Base-by-base conservation (phyloP, 331 rosid species). In the Quercus lobata region DNA sequence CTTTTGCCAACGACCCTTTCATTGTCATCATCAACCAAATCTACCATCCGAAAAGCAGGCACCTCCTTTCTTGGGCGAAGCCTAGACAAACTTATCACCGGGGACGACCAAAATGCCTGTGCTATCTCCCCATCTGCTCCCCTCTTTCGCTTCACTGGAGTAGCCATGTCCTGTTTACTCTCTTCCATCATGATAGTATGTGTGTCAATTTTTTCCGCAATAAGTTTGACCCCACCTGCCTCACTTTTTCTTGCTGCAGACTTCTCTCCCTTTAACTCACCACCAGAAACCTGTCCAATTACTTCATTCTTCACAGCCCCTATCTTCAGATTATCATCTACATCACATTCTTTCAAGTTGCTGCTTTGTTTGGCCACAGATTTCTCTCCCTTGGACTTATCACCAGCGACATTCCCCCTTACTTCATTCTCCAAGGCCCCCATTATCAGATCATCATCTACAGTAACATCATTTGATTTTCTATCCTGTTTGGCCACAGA, bases 21-120 rank as follows among this genome's bases (percentile, higher is more conserved):
- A 34, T 68, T 68, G 35, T 68, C 72, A 18, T 34, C 53, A 8
- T 68, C 72, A 15, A 17, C 52, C 72, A 68, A 68, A 68, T 68
- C 72, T 34, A 68, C 53, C 53, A 68, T 32, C 49, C 72, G 72
- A 24, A 68, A 68, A 68, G 72, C 72, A 18, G 53, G 72, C 53
- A 34, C 27, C 27, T 68, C 72, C 72, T 68, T 68, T 17, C 72
- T 68, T 68, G 72, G 53, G 25, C 72, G 72, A 4, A 68, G 72
- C 72, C 72, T 68, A 68, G 72, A 68, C 2, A 17, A 68, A 34
- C 25, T 35, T 68, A 21, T 32, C 52, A 19, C 25, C 1, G 49
- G 53, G 52, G 72, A 68, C 2, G n/a, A 34, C 25, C 46, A 68
- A 68, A 68, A 68, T 9, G 53, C 72, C 72, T 4, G 25, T 8